These are phyloP conservation scores for Novymonas esmeraldas DNA, from an alignment of 208 protist genomes.

Conservation along the genomic window DNA sequence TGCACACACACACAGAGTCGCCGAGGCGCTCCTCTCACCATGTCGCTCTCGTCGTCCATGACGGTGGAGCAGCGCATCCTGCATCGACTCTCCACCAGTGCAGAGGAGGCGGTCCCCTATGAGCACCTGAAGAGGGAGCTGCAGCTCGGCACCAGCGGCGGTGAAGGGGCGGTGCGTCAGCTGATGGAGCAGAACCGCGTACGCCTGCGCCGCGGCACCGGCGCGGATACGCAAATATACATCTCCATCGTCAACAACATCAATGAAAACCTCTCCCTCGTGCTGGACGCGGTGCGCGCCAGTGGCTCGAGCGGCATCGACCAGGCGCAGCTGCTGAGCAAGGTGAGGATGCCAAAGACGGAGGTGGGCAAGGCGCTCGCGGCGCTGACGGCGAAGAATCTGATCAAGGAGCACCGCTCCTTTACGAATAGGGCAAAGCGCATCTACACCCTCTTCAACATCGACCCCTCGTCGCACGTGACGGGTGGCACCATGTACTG, in stretches of 20 bases:
- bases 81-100: slow-evolving; percentile 31
- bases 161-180: slow-evolving; percentile 53
- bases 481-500: slow-evolving; percentile 88
- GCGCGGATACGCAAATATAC: slow-evolving; percentile 45
- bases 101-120: slow-evolving; percentile 51
- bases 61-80: slow-evolving; percentile 53
- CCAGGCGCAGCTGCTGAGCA: slow-evolving; percentile 57
- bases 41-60: slow-evolving; percentile 7
- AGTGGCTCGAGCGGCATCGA: slow-evolving; percentile 79
- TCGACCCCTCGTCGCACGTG: slow-evolving; percentile 74
- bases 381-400: slow-evolving; percentile 49
- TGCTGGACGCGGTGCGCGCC: slow-evolving; percentile 67
- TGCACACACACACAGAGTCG: background rate
- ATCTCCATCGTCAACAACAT: slow-evolving; percentile 63
- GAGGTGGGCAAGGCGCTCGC: slow-evolving; percentile 75
- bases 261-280: slow-evolving; percentile 57
- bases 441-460: slow-evolving; percentile 81
- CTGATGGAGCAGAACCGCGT: slow-evolving; percentile 60
- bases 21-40: background rate
- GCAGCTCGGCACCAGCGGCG: slow-evolving; percentile 31
- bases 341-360: slow-evolving; percentile 58
- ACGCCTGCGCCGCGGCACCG: slow-evolving; percentile 43
- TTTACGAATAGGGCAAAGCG: slow-evolving; percentile 84
- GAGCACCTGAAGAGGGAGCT: slow-evolving; percentile 55
- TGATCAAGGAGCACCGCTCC: slow-evolving; percentile 80